Base-by-base conservation (phyloP, 2,329 filamentous ascomycete species). In the Amauroascus niger region DNA sequence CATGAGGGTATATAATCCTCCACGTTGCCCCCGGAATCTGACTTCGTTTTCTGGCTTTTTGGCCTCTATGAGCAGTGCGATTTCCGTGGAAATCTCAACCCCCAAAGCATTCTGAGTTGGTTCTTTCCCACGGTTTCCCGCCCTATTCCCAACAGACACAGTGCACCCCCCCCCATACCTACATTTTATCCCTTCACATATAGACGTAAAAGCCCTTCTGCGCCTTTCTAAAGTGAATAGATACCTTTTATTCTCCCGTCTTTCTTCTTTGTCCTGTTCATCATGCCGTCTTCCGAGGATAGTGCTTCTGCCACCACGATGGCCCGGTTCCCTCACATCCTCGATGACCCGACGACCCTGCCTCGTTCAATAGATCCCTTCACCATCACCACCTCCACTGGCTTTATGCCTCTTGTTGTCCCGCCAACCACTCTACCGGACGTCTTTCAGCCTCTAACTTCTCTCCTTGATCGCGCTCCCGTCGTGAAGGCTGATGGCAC, bases 381-480 rank as follows among this genome's bases (percentile, higher is more conserved):
- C 61, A 75, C 73, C 37, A 70, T 75, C 60, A 75, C 72, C 26
- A 71, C 71, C 13, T 65, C 67, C 1, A 72, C 71, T 39, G 73
- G 73, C 16, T 75, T 75, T 59, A 59, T 75, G 20, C 73, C 73
- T 22, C 70, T 69, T 57, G 61, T 61, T 37, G 64, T 65, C 40
- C 67, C 71, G 18, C 65, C 71, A 40, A 62, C 62, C 48, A 68
- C 75, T 8, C 79, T 95, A 0, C 89, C 90, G 18, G 61, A 76
- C 13, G 85, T 85, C 66, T 96, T 95, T 65, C 78, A 81, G 33
- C 72, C 79, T 3, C 76, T 95, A 32, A 82, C 87, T 68, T 81
- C 80, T 22, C 76, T 95, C 57, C 77, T 91, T 30, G 76, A 82
- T 55, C 81, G 83, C 56, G 87, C 93, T 80, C 88, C 90, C 24